These are phyloP conservation scores for Dacryopinax spathularia DNA, from an alignment of 768 basidiomycete species.

Conservation along the genomic window DNA sequence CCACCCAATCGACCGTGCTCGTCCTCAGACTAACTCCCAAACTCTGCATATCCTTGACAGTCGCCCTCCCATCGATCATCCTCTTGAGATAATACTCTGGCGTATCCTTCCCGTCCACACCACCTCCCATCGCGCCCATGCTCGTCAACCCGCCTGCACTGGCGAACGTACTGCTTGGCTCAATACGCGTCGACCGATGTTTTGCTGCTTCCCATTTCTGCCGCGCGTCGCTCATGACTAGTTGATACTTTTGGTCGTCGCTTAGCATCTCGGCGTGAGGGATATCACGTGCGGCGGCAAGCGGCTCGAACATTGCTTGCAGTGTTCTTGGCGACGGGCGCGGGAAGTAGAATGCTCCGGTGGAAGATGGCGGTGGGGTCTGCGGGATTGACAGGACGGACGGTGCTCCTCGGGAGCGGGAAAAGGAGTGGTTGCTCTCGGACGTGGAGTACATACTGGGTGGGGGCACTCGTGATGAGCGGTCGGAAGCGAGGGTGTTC, in stretches of 20 bases:
- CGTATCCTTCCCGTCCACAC: constrained; percentile 44
- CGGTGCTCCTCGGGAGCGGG: constrained; percentile 6
- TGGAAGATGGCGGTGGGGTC: neutral
- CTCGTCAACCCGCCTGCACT: neutral
- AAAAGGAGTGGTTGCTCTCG: constrained; percentile 3
- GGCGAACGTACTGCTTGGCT: constrained; percentile 5
- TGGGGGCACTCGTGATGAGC: neutral
- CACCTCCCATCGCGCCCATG: constrained; percentile 14
- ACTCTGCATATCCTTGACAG: constrained; percentile 60
- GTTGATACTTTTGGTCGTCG: constrained; percentile 81
- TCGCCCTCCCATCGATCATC: constrained; percentile 76
- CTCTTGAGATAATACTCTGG: constrained; percentile 90
- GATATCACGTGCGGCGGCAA: constrained; percentile 50
- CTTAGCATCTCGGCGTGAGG: constrained; percentile 41
- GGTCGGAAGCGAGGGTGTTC: constrained; percentile 1
- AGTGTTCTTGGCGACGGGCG: constrained; percentile 67
- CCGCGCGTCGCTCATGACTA: constrained; percentile 73
- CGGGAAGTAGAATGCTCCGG: constrained; percentile 56
- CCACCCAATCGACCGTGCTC: constrained; percentile 81
- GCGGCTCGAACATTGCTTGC: constrained; percentile 62
- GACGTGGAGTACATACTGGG: neutral
- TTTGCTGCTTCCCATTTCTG: constrained; percentile 64
- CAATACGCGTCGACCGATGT: constrained; percentile 41
- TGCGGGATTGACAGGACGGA: neutral
- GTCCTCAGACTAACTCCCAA: constrained; percentile 52